A percentile compares a stretch with the other conserved stretches of the same genome.
phyloP scores from a whole-genome alignment of 2,329 filamentous ascomycete genomes.

The Xylariomycetidae sp. region DNA sequence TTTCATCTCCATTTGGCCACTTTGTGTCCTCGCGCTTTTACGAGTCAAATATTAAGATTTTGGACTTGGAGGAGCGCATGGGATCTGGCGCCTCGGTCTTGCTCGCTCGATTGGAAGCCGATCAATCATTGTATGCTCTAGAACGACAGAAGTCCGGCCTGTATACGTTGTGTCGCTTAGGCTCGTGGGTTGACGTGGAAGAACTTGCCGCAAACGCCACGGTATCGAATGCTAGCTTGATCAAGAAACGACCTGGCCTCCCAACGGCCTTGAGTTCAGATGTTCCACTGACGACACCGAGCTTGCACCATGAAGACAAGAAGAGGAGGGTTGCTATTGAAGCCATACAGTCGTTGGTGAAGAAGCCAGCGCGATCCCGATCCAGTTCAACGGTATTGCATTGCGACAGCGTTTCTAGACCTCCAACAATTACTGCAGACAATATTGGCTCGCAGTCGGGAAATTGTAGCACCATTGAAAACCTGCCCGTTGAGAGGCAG shows the following conservation, averaged over 20 bases:
- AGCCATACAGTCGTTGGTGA: constrained; percentile 57
- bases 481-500: constrained; percentile 1
- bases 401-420: too few species aligned
- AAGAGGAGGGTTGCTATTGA: constrained; percentile 57
- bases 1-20: constrained; percentile 44
- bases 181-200: constrained; percentile 59
- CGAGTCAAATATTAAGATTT: constrained; percentile 56
- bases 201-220: constrained; percentile 48
- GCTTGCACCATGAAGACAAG: constrained; percentile 45
- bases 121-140: constrained; percentile 53
- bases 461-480: constrained; percentile 1
- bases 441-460: constrained; percentile 8
- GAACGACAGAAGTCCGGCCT: constrained; percentile 58
- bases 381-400: constrained; percentile 31
- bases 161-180: constrained; percentile 66
- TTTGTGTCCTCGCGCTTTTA: constrained; percentile 52
- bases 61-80: constrained; percentile 60
- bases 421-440: constrained; percentile 9
- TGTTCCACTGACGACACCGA: constrained; percentile 36
- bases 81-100: constrained; percentile 52
- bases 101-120: constrained; percentile 55
- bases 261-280: constrained; percentile 13
- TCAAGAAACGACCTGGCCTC: constrained; percentile 26
- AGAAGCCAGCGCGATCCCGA: constrained; percentile 43
- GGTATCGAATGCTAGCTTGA: constrained; percentile 32